These are phyloP conservation scores for Sherardia arvensis DNA, from an alignment of 257 asterid genomes.

Conservation along the genomic window DNA sequence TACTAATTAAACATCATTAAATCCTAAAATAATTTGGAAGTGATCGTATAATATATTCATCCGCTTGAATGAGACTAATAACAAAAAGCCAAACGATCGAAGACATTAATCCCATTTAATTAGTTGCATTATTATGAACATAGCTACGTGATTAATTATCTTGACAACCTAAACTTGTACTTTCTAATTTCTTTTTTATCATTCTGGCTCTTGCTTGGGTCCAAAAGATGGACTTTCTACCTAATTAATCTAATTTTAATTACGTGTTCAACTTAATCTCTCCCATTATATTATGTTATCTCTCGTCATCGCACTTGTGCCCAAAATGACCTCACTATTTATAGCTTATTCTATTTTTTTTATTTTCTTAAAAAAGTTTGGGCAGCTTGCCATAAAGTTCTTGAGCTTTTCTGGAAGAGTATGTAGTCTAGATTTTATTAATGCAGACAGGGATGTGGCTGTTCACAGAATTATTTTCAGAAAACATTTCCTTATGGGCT, in stretches of 20 bases:
- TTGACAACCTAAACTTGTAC: not conserved
- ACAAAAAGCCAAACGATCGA: too few species aligned
- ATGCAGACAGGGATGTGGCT: not conserved
- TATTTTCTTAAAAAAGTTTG: not conserved
- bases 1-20: too few species aligned
- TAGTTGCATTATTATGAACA: not conserved
- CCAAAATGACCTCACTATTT: not conserved
- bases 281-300: not conserved
- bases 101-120: not conserved
- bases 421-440: not conserved
- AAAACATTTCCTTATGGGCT: too few species aligned
- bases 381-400: not conserved
- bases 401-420: not conserved
- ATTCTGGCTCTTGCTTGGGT: not conserved
- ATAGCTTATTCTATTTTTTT: not conserved
- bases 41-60: too few species aligned
- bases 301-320: not conserved
- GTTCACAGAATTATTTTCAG: too few species aligned
- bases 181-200: not conserved
- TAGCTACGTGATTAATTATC: not conserved
- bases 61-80: too few species aligned
- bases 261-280: slow-evolving; percentile 1
- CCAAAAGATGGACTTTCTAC: not conserved
- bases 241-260: not conserved
- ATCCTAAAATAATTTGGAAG: too few species aligned